These are phyloP conservation scores for Ogataea dorogensis DNA, from an alignment of 805 yeast genomes.

Conservation along the genomic window DNA sequence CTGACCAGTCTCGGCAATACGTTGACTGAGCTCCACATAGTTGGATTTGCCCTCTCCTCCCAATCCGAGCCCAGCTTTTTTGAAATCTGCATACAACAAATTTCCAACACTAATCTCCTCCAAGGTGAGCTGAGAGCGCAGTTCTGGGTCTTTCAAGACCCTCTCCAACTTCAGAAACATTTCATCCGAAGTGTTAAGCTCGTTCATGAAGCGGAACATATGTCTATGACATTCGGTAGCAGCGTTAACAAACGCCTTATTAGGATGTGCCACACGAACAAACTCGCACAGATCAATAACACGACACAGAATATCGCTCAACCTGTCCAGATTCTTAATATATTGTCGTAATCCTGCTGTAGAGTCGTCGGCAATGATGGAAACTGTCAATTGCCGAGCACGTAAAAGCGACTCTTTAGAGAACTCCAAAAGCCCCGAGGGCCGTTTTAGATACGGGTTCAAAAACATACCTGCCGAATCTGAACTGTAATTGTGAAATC, in stretches of 20 bases:
- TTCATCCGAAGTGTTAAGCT: conserved; percentile 78
- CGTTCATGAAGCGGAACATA: conserved; percentile 92
- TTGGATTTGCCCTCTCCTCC: conserved; percentile 57
- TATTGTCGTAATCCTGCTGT: conserved; percentile 46
- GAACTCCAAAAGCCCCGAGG: conserved; percentile 69
- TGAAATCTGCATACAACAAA: conserved; percentile 78
- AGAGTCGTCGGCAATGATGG: conserved; percentile 50
- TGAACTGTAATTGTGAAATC: conserved; percentile 26
- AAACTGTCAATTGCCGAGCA: conserved; percentile 61
- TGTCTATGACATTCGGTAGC: conserved; percentile 87
- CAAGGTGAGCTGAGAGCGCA: conserved; percentile 41
- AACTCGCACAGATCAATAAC: conserved; percentile 94
- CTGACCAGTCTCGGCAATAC: conserved; percentile 79
- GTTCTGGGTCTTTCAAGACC: conserved; percentile 46
- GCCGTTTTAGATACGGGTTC: conserved; percentile 66
- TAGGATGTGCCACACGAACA: conserved; percentile 85
- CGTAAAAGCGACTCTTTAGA: conserved; percentile 59
- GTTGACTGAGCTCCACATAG: conserved; percentile 76
- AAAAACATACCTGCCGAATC: conserved; percentile 63
- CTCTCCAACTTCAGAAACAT: conserved; percentile 58
- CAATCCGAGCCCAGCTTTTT: conserved; percentile 86
- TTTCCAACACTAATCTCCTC: conserved; percentile 86
- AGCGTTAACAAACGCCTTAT: conserved; percentile 62
- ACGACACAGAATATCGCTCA: conserved; percentile 85
- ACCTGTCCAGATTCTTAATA: conserved; percentile 69